Conservation (phyloP, 768 basidiomycete genomes). For the Royoungia palumana region DNA sequence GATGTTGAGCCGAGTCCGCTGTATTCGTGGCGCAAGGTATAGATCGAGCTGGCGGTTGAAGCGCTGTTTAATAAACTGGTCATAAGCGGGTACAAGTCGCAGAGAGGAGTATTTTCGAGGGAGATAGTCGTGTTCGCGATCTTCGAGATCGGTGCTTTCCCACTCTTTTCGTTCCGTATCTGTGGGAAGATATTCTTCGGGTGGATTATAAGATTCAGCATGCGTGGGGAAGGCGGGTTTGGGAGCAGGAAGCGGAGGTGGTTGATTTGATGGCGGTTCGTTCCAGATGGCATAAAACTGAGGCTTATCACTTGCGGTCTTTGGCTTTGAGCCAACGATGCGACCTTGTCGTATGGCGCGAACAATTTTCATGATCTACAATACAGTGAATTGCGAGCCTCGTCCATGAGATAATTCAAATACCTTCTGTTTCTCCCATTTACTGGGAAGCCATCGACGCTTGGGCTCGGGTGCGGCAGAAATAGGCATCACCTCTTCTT, state of each 20-base stretch:
- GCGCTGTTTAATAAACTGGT: slow-evolving; percentile 87
- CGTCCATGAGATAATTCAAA: not conserved
- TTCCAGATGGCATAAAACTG: slow-evolving; percentile 91
- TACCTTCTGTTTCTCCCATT: slow-evolving; percentile 99
- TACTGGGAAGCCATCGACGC: slow-evolving; percentile 93
- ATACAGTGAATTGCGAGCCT: slow-evolving; percentile 1
- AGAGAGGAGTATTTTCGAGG: slow-evolving; percentile 83
- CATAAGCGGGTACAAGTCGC: slow-evolving; percentile 89
- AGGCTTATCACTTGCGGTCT: slow-evolving; percentile 56
- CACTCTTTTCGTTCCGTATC: slow-evolving; percentile 78
- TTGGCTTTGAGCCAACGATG: slow-evolving; percentile 87
- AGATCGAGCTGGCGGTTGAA: slow-evolving; percentile 93
- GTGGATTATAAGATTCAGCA: slow-evolving; percentile 98
- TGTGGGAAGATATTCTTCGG: slow-evolving; percentile 91
- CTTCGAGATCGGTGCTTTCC: slow-evolving; percentile 81
- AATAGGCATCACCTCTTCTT: slow-evolving; percentile 92
- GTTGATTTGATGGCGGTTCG: slow-evolving; percentile 64
- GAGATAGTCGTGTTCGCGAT: slow-evolving; percentile 85
- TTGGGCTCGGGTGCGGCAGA: slow-evolving; percentile 93
- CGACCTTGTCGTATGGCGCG: slow-evolving; percentile 96
- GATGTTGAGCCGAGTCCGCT: slow-evolving; percentile 82
- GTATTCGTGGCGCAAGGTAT: slow-evolving; percentile 92
- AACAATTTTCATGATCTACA: slow-evolving; percentile 97
- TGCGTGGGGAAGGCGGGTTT: slow-evolving; percentile 87
- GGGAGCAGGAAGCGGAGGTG: slow-evolving; percentile 90